These are phyloP conservation scores for Neonectria hederae DNA, from an alignment of 2,329 filamentous ascomycete species.

Conservation along the genomic window DNA sequence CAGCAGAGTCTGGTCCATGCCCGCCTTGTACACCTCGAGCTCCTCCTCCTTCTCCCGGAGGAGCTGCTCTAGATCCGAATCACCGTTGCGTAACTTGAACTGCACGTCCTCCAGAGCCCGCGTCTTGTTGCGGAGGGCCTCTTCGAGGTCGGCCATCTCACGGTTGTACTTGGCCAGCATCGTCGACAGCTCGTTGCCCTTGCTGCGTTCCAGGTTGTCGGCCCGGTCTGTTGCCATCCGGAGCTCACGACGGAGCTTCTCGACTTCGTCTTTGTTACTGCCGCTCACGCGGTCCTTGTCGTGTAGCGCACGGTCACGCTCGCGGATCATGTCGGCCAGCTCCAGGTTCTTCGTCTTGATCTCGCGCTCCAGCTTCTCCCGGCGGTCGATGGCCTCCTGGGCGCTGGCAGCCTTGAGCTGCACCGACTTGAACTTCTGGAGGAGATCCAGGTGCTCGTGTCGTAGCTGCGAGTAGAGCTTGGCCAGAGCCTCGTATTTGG, in stretches of 20 bases:
- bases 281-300: conserved; percentile 90
- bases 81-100: conserved; percentile 79
- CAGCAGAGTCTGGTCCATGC: conserved; percentile 94
- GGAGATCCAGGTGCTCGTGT: conserved; percentile 91
- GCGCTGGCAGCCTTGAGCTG: conserved; percentile 97
- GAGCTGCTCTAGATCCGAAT: conserved; percentile 84
- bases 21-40: conserved; percentile 96
- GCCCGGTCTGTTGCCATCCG: conserved; percentile 90
- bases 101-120: conserved; percentile 86
- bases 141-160: conserved; percentile 96
- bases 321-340: conserved; percentile 96
- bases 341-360: conserved; percentile 99
- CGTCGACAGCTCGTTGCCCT: conserved; percentile 93
- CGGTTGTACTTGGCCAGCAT: conserved; percentile 97
- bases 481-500: conserved; percentile 95
- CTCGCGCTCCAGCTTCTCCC: conserved; percentile 95
- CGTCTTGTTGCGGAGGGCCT: conserved; percentile 88
- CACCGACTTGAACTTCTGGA: conserved; percentile 95
- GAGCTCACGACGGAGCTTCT: conserved; percentile 93
- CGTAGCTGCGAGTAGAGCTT: conserved; percentile 97
- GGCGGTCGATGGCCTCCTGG: conserved; percentile 93
- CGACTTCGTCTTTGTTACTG: conserved; percentile 89
- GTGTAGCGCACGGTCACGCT: conserved; percentile 91
- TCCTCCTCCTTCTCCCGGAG: conserved; percentile 97
- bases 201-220: conserved; percentile 90